A percentile compares a stretch with the other conserved stretches of the same genome.
These are phyloP conservation scores for Crassisporium funariophilum DNA, from an alignment of 768 basidiomycete species.

Conservation along the genomic window DNA sequence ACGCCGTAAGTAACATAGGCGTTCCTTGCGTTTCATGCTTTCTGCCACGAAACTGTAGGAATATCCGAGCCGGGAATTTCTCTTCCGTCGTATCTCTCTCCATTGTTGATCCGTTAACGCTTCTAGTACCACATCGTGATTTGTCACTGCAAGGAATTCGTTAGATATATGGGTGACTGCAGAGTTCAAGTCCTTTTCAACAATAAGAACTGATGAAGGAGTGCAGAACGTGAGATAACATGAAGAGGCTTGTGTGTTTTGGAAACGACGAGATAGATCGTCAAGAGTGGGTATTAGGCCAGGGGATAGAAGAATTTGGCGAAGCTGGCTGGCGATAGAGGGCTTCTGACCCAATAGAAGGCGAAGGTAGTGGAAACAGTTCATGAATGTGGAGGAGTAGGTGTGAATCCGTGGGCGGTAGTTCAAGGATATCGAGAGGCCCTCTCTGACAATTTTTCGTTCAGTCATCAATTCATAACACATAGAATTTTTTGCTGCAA, in stretches of 20 bases:
- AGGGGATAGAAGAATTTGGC: constrained; percentile 32
- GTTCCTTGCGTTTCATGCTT: constrained; percentile 34
- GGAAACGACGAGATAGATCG: constrained; percentile 19
- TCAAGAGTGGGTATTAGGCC: constrained; percentile 26
- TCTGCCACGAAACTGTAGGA: constrained; percentile 33
- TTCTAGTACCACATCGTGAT: constrained; percentile 36
- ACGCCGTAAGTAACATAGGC: constrained; percentile 24
- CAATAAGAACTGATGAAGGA: constrained; percentile 27
- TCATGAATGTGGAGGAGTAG: constrained; percentile 23
- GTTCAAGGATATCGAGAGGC: constrained; percentile 40
- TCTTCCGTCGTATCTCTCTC: constrained; percentile 16
- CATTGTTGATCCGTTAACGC: constrained; percentile 20
- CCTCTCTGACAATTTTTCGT: constrained; percentile 23
- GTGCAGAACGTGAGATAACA: constrained; percentile 41
- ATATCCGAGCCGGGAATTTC: constrained; percentile 10
- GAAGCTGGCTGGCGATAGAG: constrained; percentile 34
- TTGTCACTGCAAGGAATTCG: constrained; percentile 36
- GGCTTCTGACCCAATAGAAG: constrained; percentile 34
- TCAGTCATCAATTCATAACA: not conserved
- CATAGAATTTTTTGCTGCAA: not conserved
- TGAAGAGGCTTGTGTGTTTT: constrained; percentile 25
- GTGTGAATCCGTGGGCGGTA: constrained; percentile 31
- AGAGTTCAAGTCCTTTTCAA: constrained; percentile 36
- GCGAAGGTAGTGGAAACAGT: constrained; percentile 31
- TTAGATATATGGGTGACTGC: constrained; percentile 21